Evolutionary conservation across 164 flowering plant species (phyloP), one percentile per base, ranked within the genome.

Genomic region (Hamamelis virginiana): DNA sequence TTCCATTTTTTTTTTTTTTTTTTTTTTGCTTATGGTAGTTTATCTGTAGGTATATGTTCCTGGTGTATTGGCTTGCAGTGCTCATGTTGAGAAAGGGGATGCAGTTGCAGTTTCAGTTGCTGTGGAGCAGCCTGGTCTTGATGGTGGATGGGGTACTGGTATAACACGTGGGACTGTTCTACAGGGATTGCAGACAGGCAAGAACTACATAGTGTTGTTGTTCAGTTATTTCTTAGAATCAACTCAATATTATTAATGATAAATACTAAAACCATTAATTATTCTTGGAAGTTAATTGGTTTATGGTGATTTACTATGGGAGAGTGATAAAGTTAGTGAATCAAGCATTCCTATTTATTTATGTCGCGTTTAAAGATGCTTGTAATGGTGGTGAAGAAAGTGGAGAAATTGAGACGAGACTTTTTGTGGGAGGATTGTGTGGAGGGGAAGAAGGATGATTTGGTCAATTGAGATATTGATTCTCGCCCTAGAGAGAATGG

Each of bases 51-150:
- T 95, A 50, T 96, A 77, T 84, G 97, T 93, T 67, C 99, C 99
- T 72, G 99, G 99, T 78, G 94, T 90, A 56, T 69, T 96, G 87
- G 99, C 98, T 68, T 96, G 98, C 77, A 92, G 96, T 82, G 82
- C 91, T 69, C 97, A 93, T 80, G 97, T 95, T 76, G 98, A 96
- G 80, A 82, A 86, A 79, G 99, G 96, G 43, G 98, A 95, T 69
- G 28, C 9, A 27, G 95, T 96, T 75, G 92, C 98, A 43, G 96
- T 96, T 82, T 91, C 98, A 72, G 98, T 88, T 80, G 97, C 96
- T 41, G 76, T 93, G 33, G 98, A 96, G 81, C 96, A 93, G 76
- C 91, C 83, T 51, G 55, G 71, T 57, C 38, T 56, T 72, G 87
- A 86, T 77, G 87, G 90, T 66, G 86, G 86, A 71, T 96, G 98